A percentile compares a stretch with the other conserved stretches of the same genome.
phyloP scores from a whole-genome alignment of 345 rosid genomes.

The Diplotaxis tenuifolia region DNA sequence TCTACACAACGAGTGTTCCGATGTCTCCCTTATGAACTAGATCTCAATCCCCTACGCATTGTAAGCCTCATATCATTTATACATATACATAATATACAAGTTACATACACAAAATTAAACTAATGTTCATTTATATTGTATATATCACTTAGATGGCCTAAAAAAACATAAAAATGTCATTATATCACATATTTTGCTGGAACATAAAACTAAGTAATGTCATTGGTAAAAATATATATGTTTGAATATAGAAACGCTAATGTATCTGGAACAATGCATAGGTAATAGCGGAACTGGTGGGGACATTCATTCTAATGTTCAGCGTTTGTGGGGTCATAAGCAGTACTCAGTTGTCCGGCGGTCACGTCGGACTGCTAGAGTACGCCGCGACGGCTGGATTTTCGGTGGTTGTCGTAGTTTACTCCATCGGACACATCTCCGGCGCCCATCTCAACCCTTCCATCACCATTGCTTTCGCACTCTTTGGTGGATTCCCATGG shows the following conservation, averaged over 20 bases:
- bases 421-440: conserved; percentile 69
- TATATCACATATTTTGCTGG: neutral
- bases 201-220: neutral
- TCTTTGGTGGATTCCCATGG: conserved; percentile 74
- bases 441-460: conserved; percentile 92
- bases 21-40: conserved; percentile 31
- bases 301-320: conserved; percentile 76
- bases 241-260: neutral
- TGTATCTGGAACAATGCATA: conserved; percentile 29
- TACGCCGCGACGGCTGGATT: conserved; percentile 72
- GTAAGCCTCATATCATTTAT: conserved; percentile 35
- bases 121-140: too few relatives aligned
- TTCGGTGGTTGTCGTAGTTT: conserved; percentile 61
- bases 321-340: conserved; percentile 70
- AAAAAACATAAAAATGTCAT: neutral
- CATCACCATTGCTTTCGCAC: conserved; percentile 71
- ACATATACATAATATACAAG: neutral
- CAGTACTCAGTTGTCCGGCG: conserved; percentile 50
- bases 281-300: conserved; percentile 74
- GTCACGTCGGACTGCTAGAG: conserved; percentile 63
- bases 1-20: conserved; percentile 21
- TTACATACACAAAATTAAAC: neutral
- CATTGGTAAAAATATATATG: neutral
- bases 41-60: conserved; percentile 57
- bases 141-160: neutral